phyloP scores from a whole-genome alignment of 2,329 filamentous ascomycete genomes.

The Aspergillus neotritici region DNA sequence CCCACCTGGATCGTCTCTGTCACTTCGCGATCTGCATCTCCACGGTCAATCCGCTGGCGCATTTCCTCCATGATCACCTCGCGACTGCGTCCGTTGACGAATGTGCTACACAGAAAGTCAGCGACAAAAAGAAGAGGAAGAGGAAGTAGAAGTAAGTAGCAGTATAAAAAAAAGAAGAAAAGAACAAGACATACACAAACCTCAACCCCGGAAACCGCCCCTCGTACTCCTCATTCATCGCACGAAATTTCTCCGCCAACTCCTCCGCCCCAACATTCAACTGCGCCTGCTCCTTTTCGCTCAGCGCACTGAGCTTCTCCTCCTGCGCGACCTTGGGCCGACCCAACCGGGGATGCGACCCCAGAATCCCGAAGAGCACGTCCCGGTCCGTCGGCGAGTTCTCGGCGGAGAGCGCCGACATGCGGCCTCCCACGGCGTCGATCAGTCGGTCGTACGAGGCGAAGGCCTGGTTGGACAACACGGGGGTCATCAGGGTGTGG shows the following conservation, averaged over 20 bases:
- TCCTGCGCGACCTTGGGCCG: constrained; percentile 47
- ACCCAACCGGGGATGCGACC: constrained; percentile 77
- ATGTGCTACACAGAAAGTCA: constrained; percentile 51
- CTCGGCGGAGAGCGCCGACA: constrained; percentile 55
- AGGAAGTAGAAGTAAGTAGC: constrained; percentile 52
- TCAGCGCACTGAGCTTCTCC: constrained; percentile 65
- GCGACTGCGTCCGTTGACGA: constrained; percentile 75
- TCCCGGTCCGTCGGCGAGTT: constrained; percentile 46
- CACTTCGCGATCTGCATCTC: constrained; percentile 62
- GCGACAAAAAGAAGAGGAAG: constrained; percentile 48
- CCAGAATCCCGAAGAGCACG: constrained; percentile 66
- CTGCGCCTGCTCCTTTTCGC: constrained; percentile 73
- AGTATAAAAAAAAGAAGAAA: constrained; percentile 1
- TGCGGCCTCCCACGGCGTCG: constrained; percentile 56
- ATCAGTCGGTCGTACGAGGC: constrained; percentile 65
- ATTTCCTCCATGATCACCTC: constrained; percentile 77
- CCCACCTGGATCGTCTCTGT: constrained; percentile 67
- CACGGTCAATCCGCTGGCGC: constrained; percentile 63
- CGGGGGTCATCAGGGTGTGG: constrained; percentile 64
- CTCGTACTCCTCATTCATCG: constrained; percentile 74
- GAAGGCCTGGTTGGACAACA: constrained; percentile 58
- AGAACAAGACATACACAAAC: constrained; percentile 49
- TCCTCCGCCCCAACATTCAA: constrained; percentile 54
- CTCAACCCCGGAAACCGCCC: constrained; percentile 70
- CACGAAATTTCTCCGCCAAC: constrained; percentile 47